Percentiles rank a stretch among this genome's conserved stretches.
phyloP scores from a whole-genome alignment of 495 filamentous ascomycete species.

The Lichina pygmaea region DNA sequence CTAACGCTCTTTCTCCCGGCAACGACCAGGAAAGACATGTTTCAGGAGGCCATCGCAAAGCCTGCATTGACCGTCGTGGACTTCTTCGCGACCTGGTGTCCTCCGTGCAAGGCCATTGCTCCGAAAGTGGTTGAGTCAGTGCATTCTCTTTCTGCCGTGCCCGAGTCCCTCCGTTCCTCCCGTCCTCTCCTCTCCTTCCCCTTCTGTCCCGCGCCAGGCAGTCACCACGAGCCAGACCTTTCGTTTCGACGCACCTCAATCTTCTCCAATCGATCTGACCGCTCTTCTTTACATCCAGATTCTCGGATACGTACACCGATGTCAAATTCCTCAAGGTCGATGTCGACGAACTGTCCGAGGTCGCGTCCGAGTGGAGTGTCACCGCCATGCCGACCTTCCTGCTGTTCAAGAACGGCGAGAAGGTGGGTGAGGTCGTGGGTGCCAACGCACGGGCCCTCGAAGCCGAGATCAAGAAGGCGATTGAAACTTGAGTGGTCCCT shows the following conservation, averaged over 20 bases:
- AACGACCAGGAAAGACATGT: slow-evolving; percentile 28
- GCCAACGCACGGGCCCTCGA: slow-evolving; percentile 44
- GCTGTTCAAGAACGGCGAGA: slow-evolving; percentile 54
- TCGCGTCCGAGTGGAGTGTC: slow-evolving; percentile 57
- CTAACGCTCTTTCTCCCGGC: background rate
- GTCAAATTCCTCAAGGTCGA: slow-evolving; percentile 77
- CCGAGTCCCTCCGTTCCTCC: background rate
- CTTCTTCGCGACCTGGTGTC: slow-evolving; percentile 80
- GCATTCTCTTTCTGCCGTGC: background rate
- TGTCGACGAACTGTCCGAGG: slow-evolving; percentile 55
- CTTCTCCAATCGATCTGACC: background rate
- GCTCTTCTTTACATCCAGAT: slow-evolving; percentile 14
- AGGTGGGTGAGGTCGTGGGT: slow-evolving; percentile 45
- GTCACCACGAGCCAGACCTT: slow-evolving; percentile 5
- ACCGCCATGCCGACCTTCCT: slow-evolving; percentile 91
- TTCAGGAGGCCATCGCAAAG: slow-evolving; percentile 24
- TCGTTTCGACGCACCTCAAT: slow-evolving; percentile 1
- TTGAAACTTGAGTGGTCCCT: background rate
- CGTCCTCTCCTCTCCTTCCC: background rate
- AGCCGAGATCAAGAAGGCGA: slow-evolving; percentile 19
- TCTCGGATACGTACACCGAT: slow-evolving; percentile 23
- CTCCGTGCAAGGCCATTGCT: slow-evolving; percentile 76
- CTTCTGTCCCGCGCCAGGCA: background rate
- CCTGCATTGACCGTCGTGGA: slow-evolving; percentile 41
- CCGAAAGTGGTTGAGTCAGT: slow-evolving; percentile 39